Conservation (phyloP, 2,329 filamentous ascomycete genomes). For the Bisporella sp. region DNA sequence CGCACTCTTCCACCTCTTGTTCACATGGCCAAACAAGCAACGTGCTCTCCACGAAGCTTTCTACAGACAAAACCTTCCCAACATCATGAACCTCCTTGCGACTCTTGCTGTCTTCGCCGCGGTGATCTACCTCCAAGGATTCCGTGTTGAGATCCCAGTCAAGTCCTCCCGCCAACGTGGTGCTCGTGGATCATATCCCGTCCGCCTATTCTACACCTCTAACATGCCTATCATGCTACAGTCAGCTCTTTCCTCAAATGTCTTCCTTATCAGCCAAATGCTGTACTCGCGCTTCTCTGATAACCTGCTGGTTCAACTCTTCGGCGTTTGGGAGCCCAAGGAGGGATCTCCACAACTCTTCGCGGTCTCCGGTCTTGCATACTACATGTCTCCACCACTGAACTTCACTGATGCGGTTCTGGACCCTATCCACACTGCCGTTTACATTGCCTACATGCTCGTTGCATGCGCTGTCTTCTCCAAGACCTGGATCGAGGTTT, state of each 20-base stretch:
- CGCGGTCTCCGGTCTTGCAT: slow-evolving; percentile 86
- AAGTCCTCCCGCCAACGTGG: slow-evolving; percentile 99
- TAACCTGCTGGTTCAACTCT: slow-evolving; percentile 94
- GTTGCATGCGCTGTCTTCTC: slow-evolving; percentile 97
- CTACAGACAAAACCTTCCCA: slow-evolving; percentile 98
- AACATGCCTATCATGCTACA: slow-evolving; percentile 99
- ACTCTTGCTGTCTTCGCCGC: slow-evolving; percentile 91
- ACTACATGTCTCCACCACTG: slow-evolving; percentile 98
- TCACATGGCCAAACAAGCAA: slow-evolving; percentile 99
- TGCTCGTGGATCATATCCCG: slow-evolving; percentile 94
- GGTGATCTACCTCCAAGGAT: slow-evolving; percentile 98
- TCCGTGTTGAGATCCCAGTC: slow-evolving; percentile 99
- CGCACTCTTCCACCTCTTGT: slow-evolving; percentile 91
- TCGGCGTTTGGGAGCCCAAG: slow-evolving; percentile 97
- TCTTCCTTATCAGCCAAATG: slow-evolving; percentile 99
- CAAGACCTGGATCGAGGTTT: slow-evolving; percentile 99
- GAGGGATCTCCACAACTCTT: slow-evolving; percentile 95
- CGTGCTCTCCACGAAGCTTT: slow-evolving; percentile 97
- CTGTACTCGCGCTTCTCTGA: slow-evolving; percentile 98
- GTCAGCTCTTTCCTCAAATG: slow-evolving; percentile 95
- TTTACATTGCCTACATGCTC: slow-evolving; percentile 98
- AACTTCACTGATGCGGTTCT: slow-evolving; percentile 96
- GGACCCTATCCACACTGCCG: slow-evolving; percentile 91
- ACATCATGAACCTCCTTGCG: slow-evolving; percentile 97
- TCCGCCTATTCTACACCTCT: slow-evolving; percentile 99